Base-by-base conservation (phyloP, 352 stramenopile species). In the Phytophthora litchii region DNA sequence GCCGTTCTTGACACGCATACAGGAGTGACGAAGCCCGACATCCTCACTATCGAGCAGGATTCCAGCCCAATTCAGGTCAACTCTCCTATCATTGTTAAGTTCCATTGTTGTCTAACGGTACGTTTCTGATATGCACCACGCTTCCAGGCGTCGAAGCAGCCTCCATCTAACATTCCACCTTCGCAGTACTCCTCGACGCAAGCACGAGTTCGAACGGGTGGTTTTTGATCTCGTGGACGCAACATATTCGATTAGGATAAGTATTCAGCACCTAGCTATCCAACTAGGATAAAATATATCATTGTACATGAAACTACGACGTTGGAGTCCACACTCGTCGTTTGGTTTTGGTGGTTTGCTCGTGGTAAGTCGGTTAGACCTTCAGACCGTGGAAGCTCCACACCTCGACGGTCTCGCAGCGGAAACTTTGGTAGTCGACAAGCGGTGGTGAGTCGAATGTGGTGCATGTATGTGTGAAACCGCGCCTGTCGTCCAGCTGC, bases 311-410 rank as follows among this genome's bases (percentile, higher is more conserved):
- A 56, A 67, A 48, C 48, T 59, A 60, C 58, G 51, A 64, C 57
- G 36, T 50, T 47, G 53, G 29, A 55, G 32, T 47, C 52, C 45
- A 56, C 47, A 42, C 55, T 53, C 40, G 43, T 47, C 41, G 50
- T 68, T 51, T 27, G 17, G 20, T 47, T 41, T 6, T 46, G 11
- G 42, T 29, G 44, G 19, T n/a, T 11, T 9, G 17, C 4, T 11
- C 29, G 29, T 34, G 29, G 6, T 34, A 34, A 20, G 32, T 20
- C 13, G 14, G 7, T 73, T 67, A 91, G 16, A 91, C 69, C 32
- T 79, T 83, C 1, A 92, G 60, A 1, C 83, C 83, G 6, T 82
- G 77, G 52, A 92, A 92, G 53, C 73, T 74, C 83, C 83, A 92
- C 3, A 91, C 77, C 43, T 92, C 83, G 29, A 87, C 55, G 25